Evolutionary conservation across 2,329 filamentous ascomycete species (phyloP).

Genomic region (Clarireedia paspali): DNA sequence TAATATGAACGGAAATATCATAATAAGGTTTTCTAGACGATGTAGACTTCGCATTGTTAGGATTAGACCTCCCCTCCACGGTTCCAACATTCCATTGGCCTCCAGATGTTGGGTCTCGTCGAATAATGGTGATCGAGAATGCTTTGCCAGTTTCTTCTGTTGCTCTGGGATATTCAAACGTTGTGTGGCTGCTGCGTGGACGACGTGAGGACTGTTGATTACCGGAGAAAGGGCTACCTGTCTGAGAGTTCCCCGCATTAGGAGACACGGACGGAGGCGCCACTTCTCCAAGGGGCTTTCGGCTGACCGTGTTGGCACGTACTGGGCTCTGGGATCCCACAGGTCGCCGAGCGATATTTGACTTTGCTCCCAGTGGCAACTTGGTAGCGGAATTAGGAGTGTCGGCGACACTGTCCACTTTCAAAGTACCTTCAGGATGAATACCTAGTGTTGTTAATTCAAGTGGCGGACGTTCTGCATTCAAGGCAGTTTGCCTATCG

Average conservation of each 20-base stretch:
- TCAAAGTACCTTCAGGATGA: neutral
- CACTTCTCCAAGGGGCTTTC: constrained; percentile 15
- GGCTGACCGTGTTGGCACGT: constrained; percentile 9
- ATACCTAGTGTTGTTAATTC: constrained; percentile 2
- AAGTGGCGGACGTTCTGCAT: neutral
- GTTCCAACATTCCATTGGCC: constrained; percentile 70
- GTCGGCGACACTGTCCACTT: neutral
- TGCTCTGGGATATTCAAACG: constrained; percentile 5
- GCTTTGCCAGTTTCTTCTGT: constrained; percentile 1
- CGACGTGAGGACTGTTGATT: neutral
- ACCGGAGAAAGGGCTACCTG: neutral
- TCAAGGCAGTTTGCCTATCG: constrained; percentile 2
- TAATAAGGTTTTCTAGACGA: constrained; percentile 33
- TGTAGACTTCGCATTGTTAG: constrained; percentile 4
- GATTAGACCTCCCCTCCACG: constrained; percentile 35
- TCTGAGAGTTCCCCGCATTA: neutral
- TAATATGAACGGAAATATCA: constrained; percentile 28
- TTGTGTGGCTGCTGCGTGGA: constrained; percentile 5
- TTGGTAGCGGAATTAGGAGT: neutral
- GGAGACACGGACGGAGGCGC: constrained; percentile 4
- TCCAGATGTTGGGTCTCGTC: constrained; percentile 62
- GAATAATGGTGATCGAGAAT: constrained; percentile 48
- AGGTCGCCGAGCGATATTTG: constrained; percentile 17
- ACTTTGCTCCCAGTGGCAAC: constrained; percentile 6
- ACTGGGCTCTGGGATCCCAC: constrained; percentile 6